A percentile compares a stretch with the other conserved stretches of the same genome.
Conservation (phyloP, 805 yeast species). For the Debaryomyces maramus region DNA sequence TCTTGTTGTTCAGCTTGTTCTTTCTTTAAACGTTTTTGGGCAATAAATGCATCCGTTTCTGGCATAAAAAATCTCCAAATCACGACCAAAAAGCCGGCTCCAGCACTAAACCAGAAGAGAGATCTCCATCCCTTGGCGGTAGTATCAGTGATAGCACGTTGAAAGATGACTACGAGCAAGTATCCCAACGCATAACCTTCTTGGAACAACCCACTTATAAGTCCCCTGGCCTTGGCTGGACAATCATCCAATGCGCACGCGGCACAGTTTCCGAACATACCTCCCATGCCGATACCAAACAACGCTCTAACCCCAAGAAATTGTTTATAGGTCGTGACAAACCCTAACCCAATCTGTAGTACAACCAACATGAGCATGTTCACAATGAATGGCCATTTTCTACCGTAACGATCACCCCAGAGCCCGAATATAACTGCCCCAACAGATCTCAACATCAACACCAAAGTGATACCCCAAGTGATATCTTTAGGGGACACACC, state of each 20-base stretch:
- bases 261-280: constrained; percentile 63
- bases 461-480: constrained; percentile 74
- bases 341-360: constrained; percentile 67
- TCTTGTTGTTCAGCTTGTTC: constrained; percentile 12
- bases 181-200: constrained; percentile 67
- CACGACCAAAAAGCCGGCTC: constrained; percentile 59
- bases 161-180: constrained; percentile 63
- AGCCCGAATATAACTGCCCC: constrained; percentile 71
- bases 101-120: constrained; percentile 73
- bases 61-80: constrained; percentile 58
- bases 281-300: constrained; percentile 74
- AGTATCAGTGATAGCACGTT: constrained; percentile 53
- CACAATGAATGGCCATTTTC: constrained; percentile 63
- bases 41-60: constrained; percentile 56
- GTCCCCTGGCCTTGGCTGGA: constrained; percentile 58
- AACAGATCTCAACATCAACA: constrained; percentile 67
- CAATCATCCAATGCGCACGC: constrained; percentile 69
- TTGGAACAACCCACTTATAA: constrained; percentile 59
- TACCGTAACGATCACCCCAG: constrained; percentile 61
- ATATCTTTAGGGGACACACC: constrained; percentile 46
- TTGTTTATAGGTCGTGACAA: constrained; percentile 56
- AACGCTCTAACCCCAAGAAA: constrained; percentile 63
- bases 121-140: constrained; percentile 64
- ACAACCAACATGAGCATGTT: constrained; percentile 53
- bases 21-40: constrained; percentile 17